These are phyloP conservation scores for Cutaneotrichosporon cyanovorans DNA, from an alignment of 1,284 basidiomycete species.

Conservation along the genomic window DNA sequence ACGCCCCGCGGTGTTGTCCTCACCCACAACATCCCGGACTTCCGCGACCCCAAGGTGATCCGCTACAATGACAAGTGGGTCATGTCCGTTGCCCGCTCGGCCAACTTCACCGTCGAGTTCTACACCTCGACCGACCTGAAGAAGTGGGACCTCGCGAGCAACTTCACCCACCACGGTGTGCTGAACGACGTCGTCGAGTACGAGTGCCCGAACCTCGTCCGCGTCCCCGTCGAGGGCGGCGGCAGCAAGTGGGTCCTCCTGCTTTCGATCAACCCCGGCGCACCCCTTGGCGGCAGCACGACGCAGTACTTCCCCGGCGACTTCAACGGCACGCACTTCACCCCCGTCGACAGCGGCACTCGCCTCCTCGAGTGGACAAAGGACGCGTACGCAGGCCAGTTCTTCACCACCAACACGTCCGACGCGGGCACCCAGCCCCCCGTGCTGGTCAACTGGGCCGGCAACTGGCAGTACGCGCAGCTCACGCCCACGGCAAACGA, in stretches of 20 bases:
- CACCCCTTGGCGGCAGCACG: conserved; percentile 40
- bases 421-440: conserved; percentile 12
- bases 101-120: conserved; percentile 42
- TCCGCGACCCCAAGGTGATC: conserved; percentile 48
- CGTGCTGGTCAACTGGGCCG: conserved; percentile 44
- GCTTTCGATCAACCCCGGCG: conserved; percentile 37
- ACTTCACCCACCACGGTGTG: conserved; percentile 34
- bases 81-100: conserved; percentile 43
- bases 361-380: conserved; percentile 43
- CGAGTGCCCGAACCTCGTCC: conserved; percentile 44
- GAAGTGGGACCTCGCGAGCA: conserved; percentile 42
- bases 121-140: conserved; percentile 45
- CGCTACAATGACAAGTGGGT: conserved; percentile 45
- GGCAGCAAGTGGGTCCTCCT: conserved; percentile 26
- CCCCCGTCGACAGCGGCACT: neutral
- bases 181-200: conserved; percentile 36
- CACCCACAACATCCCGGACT: conserved; percentile 25
- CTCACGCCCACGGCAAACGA: conserved; percentile 38
- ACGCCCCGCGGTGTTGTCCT: conserved; percentile 19
- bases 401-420: conserved; percentile 32
- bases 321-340: conserved; percentile 44
- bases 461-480: conserved; percentile 47
- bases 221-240: conserved; percentile 30
- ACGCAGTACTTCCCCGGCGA: conserved; percentile 45
- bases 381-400: conserved; percentile 47